A percentile compares a stretch with the other conserved stretches of the same genome.
Conservation (phyloP, 306 rosid genomes). For the Castanopsis chinensis region DNA sequence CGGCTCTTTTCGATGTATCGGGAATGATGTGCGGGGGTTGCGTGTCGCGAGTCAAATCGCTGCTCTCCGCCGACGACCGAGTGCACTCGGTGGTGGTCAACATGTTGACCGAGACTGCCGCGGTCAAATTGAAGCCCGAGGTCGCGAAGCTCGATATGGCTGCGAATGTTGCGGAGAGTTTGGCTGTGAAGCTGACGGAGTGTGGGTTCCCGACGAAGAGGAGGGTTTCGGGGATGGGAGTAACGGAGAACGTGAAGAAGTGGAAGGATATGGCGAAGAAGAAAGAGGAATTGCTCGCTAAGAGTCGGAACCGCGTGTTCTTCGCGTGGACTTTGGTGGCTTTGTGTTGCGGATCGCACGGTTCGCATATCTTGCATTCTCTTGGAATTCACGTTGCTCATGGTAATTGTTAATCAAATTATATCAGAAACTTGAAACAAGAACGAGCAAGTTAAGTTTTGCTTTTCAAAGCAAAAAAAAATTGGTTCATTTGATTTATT, state of each 20-base stretch:
- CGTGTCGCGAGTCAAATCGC: constrained; percentile 81
- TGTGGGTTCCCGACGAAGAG: constrained; percentile 77
- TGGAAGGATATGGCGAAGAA: constrained; percentile 88
- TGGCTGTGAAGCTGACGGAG: constrained; percentile 69
- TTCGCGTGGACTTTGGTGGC: constrained; percentile 96
- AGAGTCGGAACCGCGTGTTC: constrained; percentile 76
- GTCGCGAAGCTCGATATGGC: constrained; percentile 24
- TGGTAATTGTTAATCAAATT: constrained; percentile 41
- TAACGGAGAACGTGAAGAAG: constrained; percentile 80
- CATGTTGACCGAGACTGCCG: constrained; percentile 98
- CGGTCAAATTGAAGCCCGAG: constrained; percentile 58
- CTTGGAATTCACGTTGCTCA: constrained; percentile 82
- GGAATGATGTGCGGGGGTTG: constrained; percentile 99
- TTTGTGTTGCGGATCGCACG: constrained; percentile 91
- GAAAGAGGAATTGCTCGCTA: constrained; percentile 64
- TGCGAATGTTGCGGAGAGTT: constrained; percentile 57
- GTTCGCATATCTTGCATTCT: constrained; percentile 83
- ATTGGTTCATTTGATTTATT: constrained; percentile 1
- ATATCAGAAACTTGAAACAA: background rate
- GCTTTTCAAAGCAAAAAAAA: background rate
- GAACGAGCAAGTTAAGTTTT: background rate
- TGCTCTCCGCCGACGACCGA: constrained; percentile 70
- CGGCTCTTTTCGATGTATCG: constrained; percentile 71
- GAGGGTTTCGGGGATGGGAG: constrained; percentile 70
- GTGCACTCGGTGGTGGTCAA: constrained; percentile 91